These are phyloP conservation scores for Metarhizium album DNA, from an alignment of 2,329 filamentous ascomycete species.

Conservation along the genomic window DNA sequence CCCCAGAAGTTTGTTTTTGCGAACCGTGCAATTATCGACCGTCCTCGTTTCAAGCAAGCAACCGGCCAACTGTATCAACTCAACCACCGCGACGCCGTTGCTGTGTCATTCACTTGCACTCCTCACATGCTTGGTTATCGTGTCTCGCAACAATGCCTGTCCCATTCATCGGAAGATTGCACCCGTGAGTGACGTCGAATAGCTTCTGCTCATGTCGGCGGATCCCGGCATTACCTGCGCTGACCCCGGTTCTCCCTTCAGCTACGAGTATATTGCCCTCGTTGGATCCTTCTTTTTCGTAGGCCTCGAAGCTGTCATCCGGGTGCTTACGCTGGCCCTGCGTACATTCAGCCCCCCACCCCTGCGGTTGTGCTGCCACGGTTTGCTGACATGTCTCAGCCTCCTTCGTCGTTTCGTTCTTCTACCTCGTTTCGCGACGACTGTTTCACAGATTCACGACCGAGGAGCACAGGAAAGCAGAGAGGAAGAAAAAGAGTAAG, in stretches of 20 bases:
- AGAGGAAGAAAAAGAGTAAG: constrained; percentile 54
- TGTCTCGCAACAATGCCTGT: constrained; percentile 32
- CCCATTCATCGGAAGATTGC: constrained; percentile 41
- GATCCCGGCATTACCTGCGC: background rate
- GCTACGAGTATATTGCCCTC: constrained; percentile 80
- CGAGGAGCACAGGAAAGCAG: constrained; percentile 55
- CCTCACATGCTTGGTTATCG: background rate
- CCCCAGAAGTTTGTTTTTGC: background rate
- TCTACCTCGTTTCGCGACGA: constrained; percentile 70
- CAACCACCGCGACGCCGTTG: constrained; percentile 4
- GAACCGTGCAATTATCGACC: background rate
- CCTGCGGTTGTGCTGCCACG: constrained; percentile 3
- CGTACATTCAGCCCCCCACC: constrained; percentile 42
- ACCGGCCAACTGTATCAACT: background rate
- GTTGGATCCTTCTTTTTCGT: constrained; percentile 76
- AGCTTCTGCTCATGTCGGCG: background rate
- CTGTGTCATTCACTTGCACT: background rate
- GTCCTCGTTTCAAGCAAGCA: background rate
- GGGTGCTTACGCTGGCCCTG: constrained; percentile 77
- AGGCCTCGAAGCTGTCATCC: constrained; percentile 69
- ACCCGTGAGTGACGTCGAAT: constrained; percentile 31
- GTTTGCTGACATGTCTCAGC: constrained; percentile 38
- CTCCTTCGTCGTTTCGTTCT: constrained; percentile 67
- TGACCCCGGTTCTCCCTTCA: constrained; percentile 21
- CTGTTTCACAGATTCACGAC: constrained; percentile 73